Percentiles rank a stretch among this genome's conserved stretches.
Evolutionary conservation across 1,139 yeast species (phyloP).

Genomic region (Scheffersomyces titani): DNA sequence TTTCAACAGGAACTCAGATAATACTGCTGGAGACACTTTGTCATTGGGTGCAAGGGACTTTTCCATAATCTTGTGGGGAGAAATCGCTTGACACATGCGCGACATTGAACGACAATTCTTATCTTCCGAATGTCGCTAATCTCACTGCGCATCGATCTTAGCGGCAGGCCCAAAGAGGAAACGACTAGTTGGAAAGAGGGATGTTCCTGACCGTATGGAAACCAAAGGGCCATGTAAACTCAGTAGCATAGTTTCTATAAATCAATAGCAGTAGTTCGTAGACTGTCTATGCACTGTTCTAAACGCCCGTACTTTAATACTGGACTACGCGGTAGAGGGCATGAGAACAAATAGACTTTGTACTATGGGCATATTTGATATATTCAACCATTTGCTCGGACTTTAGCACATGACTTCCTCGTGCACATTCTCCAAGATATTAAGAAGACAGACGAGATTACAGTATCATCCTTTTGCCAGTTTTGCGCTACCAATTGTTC

Average conservation of each 20-base stretch:
- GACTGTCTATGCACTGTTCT: no score
- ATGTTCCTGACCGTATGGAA: not conserved
- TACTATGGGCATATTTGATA: no score
- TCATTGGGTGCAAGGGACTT: not conserved
- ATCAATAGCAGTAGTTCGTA: no score
- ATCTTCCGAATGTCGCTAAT: not conserved
- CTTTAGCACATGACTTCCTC: slow-evolving; percentile 1
- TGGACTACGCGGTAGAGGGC: no score
- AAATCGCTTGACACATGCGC: not conserved
- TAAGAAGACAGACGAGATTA: not conserved
- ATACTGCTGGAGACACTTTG: no score
- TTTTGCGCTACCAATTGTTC: not conserved
- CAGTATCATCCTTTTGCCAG: not conserved
- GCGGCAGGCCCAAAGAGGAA: not conserved
- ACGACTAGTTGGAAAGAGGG: not conserved
- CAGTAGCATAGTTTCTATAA: no score
- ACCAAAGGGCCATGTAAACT: not conserved
- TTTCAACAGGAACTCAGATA: no score
- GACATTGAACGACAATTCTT: not conserved
- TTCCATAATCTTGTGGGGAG: not conserved
- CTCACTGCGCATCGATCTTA: not conserved
- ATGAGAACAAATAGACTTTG: no score
- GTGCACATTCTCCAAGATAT: no score
- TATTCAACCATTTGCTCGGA: no score
- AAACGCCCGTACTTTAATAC: no score